These are phyloP conservation scores for Penicillium janthinellum DNA, from an alignment of 2,329 filamentous ascomycete genomes.

Conservation along the genomic window DNA sequence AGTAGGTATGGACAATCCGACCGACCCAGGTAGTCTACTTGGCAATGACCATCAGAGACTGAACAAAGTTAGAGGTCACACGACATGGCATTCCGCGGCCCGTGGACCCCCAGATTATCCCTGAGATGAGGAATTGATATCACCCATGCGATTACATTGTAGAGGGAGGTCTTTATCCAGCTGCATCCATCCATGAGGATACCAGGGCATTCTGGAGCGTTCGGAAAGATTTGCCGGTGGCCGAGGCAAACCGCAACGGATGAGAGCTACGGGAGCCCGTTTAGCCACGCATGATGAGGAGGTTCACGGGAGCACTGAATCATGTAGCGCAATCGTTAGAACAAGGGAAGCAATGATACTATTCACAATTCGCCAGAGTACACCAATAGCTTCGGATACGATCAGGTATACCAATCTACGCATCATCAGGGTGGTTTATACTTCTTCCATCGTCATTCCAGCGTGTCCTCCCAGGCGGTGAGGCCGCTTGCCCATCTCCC, in stretches of 20 bases:
- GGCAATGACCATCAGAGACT: conserved; percentile 5
- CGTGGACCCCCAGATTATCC: background rate
- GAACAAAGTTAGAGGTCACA: conserved; percentile 12
- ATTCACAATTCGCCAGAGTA: background rate
- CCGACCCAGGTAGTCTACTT: conserved; percentile 4
- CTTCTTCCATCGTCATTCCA: background rate
- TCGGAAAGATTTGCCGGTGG: conserved; percentile 13
- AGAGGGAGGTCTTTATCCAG: background rate
- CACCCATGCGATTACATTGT: background rate
- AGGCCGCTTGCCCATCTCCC: background rate
- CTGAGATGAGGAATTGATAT: background rate
- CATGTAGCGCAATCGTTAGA: background rate
- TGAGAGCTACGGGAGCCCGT: background rate
- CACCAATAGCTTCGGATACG: too few species aligned
- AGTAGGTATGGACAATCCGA: conserved; percentile 6
- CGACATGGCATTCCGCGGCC: conserved; percentile 8
- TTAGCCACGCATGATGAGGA: background rate
- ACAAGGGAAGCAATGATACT: background rate
- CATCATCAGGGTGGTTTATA: background rate
- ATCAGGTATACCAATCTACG: background rate
- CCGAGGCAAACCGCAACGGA: conserved; percentile 10
- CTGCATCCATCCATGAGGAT: background rate
- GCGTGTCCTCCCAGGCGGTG: conserved; percentile 1
- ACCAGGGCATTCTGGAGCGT: background rate
- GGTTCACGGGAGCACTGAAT: background rate